Conservation (phyloP, 192 early-diverging fungal genomes). For the Diversispora eburnea region DNA sequence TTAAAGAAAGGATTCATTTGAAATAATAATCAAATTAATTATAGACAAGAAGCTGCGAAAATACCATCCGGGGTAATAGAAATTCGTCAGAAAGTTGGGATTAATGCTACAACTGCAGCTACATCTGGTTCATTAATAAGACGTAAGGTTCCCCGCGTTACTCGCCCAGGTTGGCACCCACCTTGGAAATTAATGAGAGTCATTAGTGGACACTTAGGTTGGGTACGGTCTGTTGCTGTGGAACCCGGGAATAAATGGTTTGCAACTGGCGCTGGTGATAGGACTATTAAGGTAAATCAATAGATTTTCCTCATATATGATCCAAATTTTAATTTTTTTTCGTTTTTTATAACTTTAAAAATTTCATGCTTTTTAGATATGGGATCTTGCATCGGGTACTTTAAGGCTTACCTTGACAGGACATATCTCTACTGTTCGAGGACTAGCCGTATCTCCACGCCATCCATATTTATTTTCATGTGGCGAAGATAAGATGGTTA, state of each 20-base stretch:
- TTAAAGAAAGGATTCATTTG: too few relatives aligned
- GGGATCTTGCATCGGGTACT: slow-evolving; percentile 97
- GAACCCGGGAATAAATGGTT: slow-evolving; percentile 99
- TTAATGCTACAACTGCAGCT: slow-evolving; percentile 44
- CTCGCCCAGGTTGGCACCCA: slow-evolving; percentile 91
- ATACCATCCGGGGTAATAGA: slow-evolving; percentile 13
- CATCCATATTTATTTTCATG: slow-evolving; percentile 97
- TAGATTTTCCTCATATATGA: too few relatives aligned
- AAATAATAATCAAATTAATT: not conserved
- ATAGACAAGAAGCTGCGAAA: slow-evolving; percentile 23
- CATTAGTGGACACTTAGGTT: slow-evolving; percentile 96
- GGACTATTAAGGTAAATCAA: slow-evolving; percentile 86
- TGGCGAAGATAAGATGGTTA: slow-evolving; percentile 98
- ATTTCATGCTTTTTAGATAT: slow-evolving; percentile 59
- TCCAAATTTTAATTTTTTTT: too few relatives aligned
- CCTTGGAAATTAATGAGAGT: slow-evolving; percentile 99
- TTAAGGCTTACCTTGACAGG: slow-evolving; percentile 94
- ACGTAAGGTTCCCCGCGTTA: slow-evolving; percentile 46
- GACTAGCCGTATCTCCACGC: slow-evolving; percentile 86
- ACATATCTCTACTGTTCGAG: slow-evolving; percentile 93
- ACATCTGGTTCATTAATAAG: slow-evolving; percentile 50
- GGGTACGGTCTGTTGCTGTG: slow-evolving; percentile 90
- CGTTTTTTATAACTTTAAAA: too few relatives aligned
- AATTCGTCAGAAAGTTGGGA: slow-evolving; percentile 27
- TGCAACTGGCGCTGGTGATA: slow-evolving; percentile 94